phyloP scores from a whole-genome alignment of 352 stramenopile species.

The Pythium biforme region DNA sequence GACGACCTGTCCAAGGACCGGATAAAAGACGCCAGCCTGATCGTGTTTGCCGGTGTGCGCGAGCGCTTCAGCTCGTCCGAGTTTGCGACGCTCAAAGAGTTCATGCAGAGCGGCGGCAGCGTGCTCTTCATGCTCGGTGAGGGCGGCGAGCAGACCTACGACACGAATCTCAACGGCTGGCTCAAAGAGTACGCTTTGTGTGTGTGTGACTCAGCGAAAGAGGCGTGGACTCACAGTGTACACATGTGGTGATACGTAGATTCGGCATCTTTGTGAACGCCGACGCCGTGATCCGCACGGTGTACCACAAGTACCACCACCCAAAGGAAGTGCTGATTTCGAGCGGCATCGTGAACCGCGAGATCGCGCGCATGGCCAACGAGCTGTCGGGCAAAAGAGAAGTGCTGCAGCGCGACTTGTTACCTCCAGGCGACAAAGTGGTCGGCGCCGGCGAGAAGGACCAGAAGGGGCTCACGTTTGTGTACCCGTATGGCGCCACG shows the following conservation, averaged over 20 bases:
- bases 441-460: conserved; percentile 68
- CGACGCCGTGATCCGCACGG: conserved; percentile 89
- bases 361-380: conserved; percentile 82
- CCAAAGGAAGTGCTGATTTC: conserved; percentile 95
- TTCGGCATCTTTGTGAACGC: conserved; percentile 86
- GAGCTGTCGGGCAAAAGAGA: conserved; percentile 74
- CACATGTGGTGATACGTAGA: too few species aligned
- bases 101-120: conserved; percentile 84
- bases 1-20: conserved; percentile 88
- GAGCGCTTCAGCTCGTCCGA: conserved; percentile 89
- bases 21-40: conserved; percentile 83
- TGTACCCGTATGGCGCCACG: conserved; percentile 94
- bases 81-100: conserved; percentile 89
- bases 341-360: conserved; percentile 92
- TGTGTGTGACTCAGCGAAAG: background rate
- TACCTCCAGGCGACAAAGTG: conserved; percentile 36
- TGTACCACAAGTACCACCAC: conserved; percentile 97
- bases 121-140: conserved; percentile 91
- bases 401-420: conserved; percentile 29
- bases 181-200: conserved; percentile 78
- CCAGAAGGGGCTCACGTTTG: conserved; percentile 90
- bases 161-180: conserved; percentile 95
- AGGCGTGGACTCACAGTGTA: too few species aligned
- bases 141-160: conserved; percentile 86
- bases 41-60: conserved; percentile 90